phyloP scores from a whole-genome alignment of 768 basidiomycete genomes.

The Serendipita sp. region DNA sequence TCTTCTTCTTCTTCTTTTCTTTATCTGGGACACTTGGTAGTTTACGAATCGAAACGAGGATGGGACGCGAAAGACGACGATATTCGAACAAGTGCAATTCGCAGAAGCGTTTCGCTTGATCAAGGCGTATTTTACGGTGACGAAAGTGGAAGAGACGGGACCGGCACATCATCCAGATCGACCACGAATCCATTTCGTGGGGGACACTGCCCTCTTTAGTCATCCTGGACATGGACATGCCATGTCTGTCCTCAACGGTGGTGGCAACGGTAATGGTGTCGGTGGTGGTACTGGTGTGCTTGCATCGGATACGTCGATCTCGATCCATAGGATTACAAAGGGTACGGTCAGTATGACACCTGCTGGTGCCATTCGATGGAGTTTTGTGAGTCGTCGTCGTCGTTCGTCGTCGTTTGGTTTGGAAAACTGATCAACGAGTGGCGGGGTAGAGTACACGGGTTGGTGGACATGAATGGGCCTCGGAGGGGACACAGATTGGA shows the following conservation, averaged over 20 bases:
- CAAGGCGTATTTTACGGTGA: constrained; percentile 36
- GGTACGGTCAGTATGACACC: constrained; percentile 34
- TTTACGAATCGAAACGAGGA: constrained; percentile 14
- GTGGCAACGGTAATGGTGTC: neutral
- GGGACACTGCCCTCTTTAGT: neutral
- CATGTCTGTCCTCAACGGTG: too few relatives aligned
- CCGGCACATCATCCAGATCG: constrained; percentile 7
- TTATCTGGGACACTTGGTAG: neutral
- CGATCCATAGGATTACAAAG: constrained; percentile 14
- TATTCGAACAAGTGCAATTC: constrained; percentile 40
- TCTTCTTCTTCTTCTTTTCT: too few relatives aligned
- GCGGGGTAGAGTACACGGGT: neutral
- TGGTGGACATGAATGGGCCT: neutral
- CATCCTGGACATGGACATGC: neutral
- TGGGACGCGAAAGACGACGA: constrained; percentile 25
- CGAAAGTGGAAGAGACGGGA: constrained; percentile 14
- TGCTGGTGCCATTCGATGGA: constrained; percentile 35
- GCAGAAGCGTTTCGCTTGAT: constrained; percentile 51
- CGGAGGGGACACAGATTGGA: constrained; percentile 29
- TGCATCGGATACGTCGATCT: neutral
- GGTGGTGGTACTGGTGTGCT: neutral
- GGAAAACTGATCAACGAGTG: neutral
- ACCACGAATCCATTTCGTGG: constrained; percentile 11
- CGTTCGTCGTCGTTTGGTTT: neutral
- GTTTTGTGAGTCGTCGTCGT: constrained; percentile 33